Conservation (phyloP, 306 rosid genomes). For the Vigna angularis region DNA sequence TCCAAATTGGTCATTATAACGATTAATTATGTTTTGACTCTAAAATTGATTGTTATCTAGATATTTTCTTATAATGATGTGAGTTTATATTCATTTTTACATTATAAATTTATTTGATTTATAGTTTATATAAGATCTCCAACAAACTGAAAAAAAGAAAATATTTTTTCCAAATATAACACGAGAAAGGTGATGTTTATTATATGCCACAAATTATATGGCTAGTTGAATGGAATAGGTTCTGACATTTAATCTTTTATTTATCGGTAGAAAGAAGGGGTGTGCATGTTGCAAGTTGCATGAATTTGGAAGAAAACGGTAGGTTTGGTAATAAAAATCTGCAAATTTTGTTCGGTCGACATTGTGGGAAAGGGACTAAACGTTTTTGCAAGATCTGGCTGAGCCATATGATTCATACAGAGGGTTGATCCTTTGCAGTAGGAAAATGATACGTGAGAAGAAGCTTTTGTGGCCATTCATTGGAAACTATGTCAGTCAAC, state of each 20-base stretch:
- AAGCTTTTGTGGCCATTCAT: constrained; percentile 29
- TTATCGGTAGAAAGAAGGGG: background rate
- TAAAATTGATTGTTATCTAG: too few species aligned
- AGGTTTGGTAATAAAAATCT: constrained; percentile 29
- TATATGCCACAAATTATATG: background rate
- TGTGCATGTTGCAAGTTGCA: constrained; percentile 34
- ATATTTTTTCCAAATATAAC: too few species aligned
- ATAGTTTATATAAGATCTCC: too few species aligned
- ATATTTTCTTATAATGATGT: too few species aligned
- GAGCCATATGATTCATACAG: constrained; percentile 23
- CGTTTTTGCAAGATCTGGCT: constrained; percentile 20
- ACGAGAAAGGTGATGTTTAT: too few species aligned
- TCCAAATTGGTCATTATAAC: too few species aligned
- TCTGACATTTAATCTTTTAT: background rate
- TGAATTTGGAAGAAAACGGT: constrained; percentile 15
- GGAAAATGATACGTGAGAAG: constrained; percentile 44
- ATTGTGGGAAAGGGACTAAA: constrained; percentile 49
- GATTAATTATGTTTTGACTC: too few species aligned
- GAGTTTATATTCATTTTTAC: too few species aligned
- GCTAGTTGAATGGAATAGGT: background rate
- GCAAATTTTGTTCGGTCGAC: constrained; percentile 41
- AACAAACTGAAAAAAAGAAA: too few species aligned
- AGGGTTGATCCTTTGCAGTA: constrained; percentile 35
- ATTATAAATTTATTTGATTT: too few species aligned
- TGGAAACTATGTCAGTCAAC: constrained; percentile 22